phyloP scores from a whole-genome alignment of 768 basidiomycete genomes.

The Xerocomellus chrysenteron region DNA sequence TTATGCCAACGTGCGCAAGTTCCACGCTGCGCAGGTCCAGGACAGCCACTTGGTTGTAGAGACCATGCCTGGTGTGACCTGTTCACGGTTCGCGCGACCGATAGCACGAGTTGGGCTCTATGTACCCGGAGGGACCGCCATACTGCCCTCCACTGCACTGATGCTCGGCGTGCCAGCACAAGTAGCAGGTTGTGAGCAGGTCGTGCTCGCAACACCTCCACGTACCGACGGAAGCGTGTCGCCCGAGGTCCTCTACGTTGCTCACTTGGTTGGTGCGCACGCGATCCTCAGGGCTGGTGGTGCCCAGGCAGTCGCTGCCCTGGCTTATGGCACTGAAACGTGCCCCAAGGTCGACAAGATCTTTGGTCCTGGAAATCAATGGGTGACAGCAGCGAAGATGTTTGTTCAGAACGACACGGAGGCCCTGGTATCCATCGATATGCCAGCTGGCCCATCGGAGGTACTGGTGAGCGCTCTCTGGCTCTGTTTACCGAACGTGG shows the following conservation, averaged over 20 bases:
- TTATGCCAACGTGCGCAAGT: constrained; percentile 87
- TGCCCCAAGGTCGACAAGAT: constrained; percentile 99
- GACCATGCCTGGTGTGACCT: constrained; percentile 97
- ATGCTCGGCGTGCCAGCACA: constrained; percentile 99
- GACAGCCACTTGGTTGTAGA: constrained; percentile 74
- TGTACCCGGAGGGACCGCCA: constrained; percentile 95
- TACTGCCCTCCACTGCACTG: constrained; percentile 93
- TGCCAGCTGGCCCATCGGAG: constrained; percentile 98
- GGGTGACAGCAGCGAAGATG: constrained; percentile 99
- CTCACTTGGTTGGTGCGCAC: constrained; percentile 85
- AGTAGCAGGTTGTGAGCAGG: constrained; percentile 89
- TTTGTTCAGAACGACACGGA: constrained; percentile 97
- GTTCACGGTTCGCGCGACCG: constrained; percentile 92
- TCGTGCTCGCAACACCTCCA: constrained; percentile 96
- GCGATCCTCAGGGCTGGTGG: constrained; percentile 94
- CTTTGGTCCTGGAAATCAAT: constrained; percentile 98
- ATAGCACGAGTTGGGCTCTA: constrained; percentile 95
- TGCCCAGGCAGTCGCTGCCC: constrained; percentile 91
- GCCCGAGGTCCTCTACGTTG: constrained; percentile 97
- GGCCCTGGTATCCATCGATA: constrained; percentile 94
- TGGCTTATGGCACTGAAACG: constrained; percentile 94
- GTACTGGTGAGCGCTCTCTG: constrained; percentile 64
- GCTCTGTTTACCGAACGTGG: constrained; percentile 51
- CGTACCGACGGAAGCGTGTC: constrained; percentile 89
- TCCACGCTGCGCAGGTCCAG: constrained; percentile 88